Percentiles rank a stretch among this genome's conserved stretches.
Evolutionary conservation across 2,329 filamentous ascomycete genomes (phyloP).

Genomic region (Emericellopsis cladophorae): DNA sequence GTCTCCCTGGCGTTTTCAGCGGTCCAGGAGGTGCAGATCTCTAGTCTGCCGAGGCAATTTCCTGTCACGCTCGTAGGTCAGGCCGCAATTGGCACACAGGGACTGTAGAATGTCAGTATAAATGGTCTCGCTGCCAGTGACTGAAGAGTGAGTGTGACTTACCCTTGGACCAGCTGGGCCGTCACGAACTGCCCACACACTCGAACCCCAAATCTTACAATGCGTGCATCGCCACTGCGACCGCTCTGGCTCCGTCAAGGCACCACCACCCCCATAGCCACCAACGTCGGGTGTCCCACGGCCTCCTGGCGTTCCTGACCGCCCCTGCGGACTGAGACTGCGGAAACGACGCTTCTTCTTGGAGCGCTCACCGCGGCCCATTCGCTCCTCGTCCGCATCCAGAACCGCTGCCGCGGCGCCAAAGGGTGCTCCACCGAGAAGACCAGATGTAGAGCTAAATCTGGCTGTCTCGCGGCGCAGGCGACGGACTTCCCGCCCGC

Average conservation of each 20-base stretch:
- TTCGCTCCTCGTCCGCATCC: constrained; percentile 60
- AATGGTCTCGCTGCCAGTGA: not conserved
- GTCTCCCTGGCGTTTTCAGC: no score
- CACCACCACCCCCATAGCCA: constrained; percentile 56
- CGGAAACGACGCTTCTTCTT: constrained; percentile 93
- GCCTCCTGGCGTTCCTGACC: constrained; percentile 48
- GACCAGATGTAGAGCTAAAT: constrained; percentile 76
- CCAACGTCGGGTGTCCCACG: constrained; percentile 73
- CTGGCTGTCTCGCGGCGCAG: constrained; percentile 82
- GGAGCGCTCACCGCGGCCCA: constrained; percentile 82
- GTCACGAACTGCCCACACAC: constrained; percentile 90
- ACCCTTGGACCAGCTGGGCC: constrained; percentile 76
- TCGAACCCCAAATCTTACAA: constrained; percentile 76
- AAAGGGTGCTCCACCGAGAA: constrained; percentile 62
- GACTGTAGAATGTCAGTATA: constrained; percentile 37
- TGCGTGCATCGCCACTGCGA: constrained; percentile 78
- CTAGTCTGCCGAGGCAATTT: constrained; percentile 49
- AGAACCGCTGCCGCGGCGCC: constrained; percentile 28
- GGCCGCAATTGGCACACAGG: constrained; percentile 87
- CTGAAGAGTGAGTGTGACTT: constrained; percentile 22
- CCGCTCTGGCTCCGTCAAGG: constrained; percentile 66
- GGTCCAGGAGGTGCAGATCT: constrained; percentile 22
- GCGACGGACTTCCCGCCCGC: constrained; percentile 79
- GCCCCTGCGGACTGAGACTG: constrained; percentile 70
- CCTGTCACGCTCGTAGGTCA: constrained; percentile 78